A percentile compares a stretch with the other conserved stretches of the same genome.
These are phyloP conservation scores for Backusella sp. DNA, from an alignment of 192 early-diverging fungal genomes.

Conservation along the genomic window DNA sequence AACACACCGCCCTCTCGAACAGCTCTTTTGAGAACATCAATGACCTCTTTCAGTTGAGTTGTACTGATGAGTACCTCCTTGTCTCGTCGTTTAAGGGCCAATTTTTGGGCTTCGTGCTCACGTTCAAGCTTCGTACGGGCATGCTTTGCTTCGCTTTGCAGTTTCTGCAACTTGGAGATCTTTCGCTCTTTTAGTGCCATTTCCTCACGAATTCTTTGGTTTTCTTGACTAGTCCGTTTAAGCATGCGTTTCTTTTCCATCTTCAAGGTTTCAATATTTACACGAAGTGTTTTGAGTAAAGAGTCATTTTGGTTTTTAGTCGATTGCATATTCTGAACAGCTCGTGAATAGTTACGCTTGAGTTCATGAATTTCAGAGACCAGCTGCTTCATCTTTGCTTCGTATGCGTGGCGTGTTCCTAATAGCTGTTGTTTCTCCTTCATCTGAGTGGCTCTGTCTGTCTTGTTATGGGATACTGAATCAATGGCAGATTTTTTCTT, in stretches of 20 bases:
- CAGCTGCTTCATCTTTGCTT: constrained; percentile 59
- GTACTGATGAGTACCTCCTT: constrained; percentile 49
- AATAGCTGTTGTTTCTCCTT: constrained; percentile 40
- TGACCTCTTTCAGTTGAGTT: constrained; percentile 48
- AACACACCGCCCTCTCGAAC: constrained; percentile 37
- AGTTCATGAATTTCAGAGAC: constrained; percentile 53
- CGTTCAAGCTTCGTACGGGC: constrained; percentile 53
- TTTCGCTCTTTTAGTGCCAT: constrained; percentile 59
- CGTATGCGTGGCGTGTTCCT: constrained; percentile 54
- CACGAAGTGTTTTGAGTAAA: constrained; percentile 60
- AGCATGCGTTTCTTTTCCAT: constrained; percentile 77
- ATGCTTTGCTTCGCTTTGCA: constrained; percentile 49
- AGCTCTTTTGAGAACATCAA: constrained; percentile 49
- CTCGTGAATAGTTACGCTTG: constrained; percentile 56
- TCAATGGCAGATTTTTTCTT: constrained; percentile 16
- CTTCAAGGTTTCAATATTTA: constrained; percentile 72
- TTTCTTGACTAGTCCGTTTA: constrained; percentile 73
- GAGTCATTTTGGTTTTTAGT: constrained; percentile 57
- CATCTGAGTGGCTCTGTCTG: not conserved
- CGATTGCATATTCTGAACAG: constrained; percentile 49
- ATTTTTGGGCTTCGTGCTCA: constrained; percentile 53
- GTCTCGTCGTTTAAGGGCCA: constrained; percentile 57
- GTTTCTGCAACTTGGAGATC: constrained; percentile 56
- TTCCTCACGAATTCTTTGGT: constrained; percentile 60
- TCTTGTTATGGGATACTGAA: not conserved